Conservation (phyloP, 768 basidiomycete genomes). For the Russula compacta region DNA sequence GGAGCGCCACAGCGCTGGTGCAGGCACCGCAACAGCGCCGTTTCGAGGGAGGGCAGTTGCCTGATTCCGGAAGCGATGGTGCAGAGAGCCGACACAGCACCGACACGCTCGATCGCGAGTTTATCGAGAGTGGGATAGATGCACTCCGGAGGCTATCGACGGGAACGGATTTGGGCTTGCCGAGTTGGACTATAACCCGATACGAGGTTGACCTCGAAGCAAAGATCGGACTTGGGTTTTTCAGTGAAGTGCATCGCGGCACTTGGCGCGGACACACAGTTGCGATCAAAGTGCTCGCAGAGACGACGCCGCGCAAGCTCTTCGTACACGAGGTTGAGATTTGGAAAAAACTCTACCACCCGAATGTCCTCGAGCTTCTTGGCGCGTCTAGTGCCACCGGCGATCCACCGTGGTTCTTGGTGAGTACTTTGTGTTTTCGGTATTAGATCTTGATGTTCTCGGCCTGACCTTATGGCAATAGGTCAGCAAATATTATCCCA, state of each 20-base stretch:
- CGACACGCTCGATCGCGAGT: conserved; percentile 57
- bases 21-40: neutral
- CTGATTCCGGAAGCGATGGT: neutral
- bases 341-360: conserved; percentile 62
- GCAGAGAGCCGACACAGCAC: conserved; percentile 14
- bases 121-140: conserved; percentile 65
- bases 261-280: conserved; percentile 58
- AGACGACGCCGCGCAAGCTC: conserved; percentile 48
- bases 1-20: neutral
- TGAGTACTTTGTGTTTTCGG: neutral
- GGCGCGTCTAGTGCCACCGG: conserved; percentile 68
- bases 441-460: conserved; percentile 12
- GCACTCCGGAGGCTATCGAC: conserved; percentile 55
- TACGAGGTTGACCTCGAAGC: conserved; percentile 68
- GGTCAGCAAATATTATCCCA: conserved; percentile 62
- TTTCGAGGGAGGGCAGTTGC: neutral
- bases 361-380: conserved; percentile 62
- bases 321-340: conserved; percentile 64
- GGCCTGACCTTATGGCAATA: neutral
- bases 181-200: conserved; percentile 73
- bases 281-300: conserved; percentile 64
- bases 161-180: conserved; percentile 30
- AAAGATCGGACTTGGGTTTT: conserved; percentile 64
- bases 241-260: conserved; percentile 73
- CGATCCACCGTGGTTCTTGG: conserved; percentile 67